These are phyloP conservation scores for Lentinula sp. DNA, from an alignment of 768 basidiomycete genomes.

Conservation along the genomic window DNA sequence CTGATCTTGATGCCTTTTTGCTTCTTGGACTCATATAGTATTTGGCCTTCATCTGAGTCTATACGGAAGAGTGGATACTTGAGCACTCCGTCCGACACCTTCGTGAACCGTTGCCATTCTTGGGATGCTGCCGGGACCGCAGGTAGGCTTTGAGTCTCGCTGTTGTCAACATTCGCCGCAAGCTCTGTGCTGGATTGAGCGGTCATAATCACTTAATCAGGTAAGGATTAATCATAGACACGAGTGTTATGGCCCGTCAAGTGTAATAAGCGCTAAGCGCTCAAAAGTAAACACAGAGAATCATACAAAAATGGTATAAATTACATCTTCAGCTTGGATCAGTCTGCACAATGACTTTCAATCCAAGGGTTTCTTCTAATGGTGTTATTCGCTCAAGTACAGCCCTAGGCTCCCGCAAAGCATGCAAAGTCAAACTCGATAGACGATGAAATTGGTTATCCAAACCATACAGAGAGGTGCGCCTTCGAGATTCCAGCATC, in stretches of 20 bases:
- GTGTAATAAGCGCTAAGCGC: not conserved
- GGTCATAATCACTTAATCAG: not conserved
- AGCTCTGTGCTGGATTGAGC: not conserved
- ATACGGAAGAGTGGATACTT: constrained; percentile 66
- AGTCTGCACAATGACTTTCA: not conserved
- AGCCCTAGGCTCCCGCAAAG: not conserved
- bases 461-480: too few species aligned
- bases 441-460: not conserved
- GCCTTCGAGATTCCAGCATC: not conserved
- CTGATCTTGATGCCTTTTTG: constrained; percentile 39
- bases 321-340: not conserved
- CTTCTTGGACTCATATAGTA: constrained; percentile 73
- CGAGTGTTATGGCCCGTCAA: not conserved
- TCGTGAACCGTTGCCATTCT: constrained; percentile 70
- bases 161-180: not conserved
- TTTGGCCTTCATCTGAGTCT: constrained; percentile 76
- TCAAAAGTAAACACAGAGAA: too few species aligned
- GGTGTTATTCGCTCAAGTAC: not conserved
- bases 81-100: constrained; percentile 74
- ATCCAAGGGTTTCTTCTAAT: not conserved
- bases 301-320: too few species aligned
- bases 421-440: not conserved
- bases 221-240: not conserved
- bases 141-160: not conserved
- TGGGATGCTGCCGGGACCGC: constrained; percentile 52